Evolutionary conservation across 129 eudicot genomes (phyloP).

Genomic region (Erigeron canadensis): DNA sequence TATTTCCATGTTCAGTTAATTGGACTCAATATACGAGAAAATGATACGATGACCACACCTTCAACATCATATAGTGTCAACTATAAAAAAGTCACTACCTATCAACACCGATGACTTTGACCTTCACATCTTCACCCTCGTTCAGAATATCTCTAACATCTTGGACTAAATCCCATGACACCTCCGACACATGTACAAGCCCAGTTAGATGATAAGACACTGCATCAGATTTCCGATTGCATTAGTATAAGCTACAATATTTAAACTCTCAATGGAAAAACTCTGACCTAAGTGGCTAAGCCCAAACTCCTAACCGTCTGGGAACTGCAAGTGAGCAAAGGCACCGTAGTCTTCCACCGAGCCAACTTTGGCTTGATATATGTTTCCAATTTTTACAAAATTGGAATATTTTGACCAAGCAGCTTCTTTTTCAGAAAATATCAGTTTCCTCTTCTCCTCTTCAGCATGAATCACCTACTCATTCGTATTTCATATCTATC

Average conservation of each 20-base stretch:
- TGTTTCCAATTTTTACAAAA: conserved; percentile 59
- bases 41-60: background rate
- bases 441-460: conserved; percentile 57
- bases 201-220: conserved; percentile 85
- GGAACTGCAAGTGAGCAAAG: conserved; percentile 72
- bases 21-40: background rate
- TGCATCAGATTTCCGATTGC: conserved; percentile 31
- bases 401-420: conserved; percentile 64
- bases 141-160: conserved; percentile 71
- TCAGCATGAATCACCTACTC: conserved; percentile 75
- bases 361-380: conserved; percentile 69
- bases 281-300: background rate
- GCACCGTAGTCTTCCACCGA: conserved; percentile 90
- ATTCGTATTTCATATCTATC: background rate
- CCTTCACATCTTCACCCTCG: conserved; percentile 80
- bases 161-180: conserved; percentile 96
- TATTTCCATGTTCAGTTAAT: background rate
- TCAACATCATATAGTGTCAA: background rate
- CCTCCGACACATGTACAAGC: conserved; percentile 89
- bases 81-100: conserved; percentile 39
- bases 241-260: background rate
- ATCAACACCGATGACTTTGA: conserved; percentile 67
- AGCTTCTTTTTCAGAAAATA: conserved; percentile 92
- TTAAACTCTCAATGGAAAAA: background rate
- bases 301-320: conserved; percentile 56